Evolutionary conservation across 1,284 basidiomycete species (phyloP).

Genomic region (Cutaneotrichosporon mucoides): DNA sequence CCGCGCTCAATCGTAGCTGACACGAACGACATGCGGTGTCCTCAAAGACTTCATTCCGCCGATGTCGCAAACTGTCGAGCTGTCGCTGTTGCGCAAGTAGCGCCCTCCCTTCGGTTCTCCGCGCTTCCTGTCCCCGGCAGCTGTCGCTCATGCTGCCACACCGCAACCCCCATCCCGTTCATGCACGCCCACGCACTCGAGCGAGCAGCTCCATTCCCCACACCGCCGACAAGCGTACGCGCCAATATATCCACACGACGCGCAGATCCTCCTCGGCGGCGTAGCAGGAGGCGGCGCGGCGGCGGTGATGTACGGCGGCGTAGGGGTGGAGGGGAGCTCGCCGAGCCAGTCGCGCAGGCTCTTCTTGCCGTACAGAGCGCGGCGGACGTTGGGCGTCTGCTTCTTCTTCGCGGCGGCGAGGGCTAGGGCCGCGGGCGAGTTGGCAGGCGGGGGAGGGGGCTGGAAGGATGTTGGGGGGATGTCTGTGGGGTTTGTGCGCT

Average conservation of each 20-base stretch:
- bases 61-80: too few relatives aligned
- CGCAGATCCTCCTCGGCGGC: conserved; percentile 35
- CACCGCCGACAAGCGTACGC: conserved; percentile 37
- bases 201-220: conserved; percentile 41
- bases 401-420: conserved; percentile 37
- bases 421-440: conserved; percentile 1
- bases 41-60: too few relatives aligned
- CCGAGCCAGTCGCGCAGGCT: conserved; percentile 46
- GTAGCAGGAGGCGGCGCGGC: conserved; percentile 27
- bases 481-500: conserved; percentile 48
- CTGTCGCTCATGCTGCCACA: conserved; percentile 17
- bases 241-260: conserved; percentile 42
- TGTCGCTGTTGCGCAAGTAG: too few relatives aligned
- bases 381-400: conserved; percentile 43
- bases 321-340: conserved; percentile 35
- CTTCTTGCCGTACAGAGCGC: conserved; percentile 42
- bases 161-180: conserved; percentile 46
- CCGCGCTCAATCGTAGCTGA: too few relatives aligned
- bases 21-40: too few relatives aligned
- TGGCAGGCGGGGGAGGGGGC: conserved; percentile 15
- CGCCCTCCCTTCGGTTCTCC: too few relatives aligned
- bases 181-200: conserved; percentile 33
- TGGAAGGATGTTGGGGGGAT: conserved; percentile 41
- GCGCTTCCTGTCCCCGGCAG: too few relatives aligned
- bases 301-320: conserved; percentile 37